These are phyloP conservation scores for Aspergillus ruber DNA, from an alignment of 2,329 filamentous ascomycete species.

Conservation along the genomic window DNA sequence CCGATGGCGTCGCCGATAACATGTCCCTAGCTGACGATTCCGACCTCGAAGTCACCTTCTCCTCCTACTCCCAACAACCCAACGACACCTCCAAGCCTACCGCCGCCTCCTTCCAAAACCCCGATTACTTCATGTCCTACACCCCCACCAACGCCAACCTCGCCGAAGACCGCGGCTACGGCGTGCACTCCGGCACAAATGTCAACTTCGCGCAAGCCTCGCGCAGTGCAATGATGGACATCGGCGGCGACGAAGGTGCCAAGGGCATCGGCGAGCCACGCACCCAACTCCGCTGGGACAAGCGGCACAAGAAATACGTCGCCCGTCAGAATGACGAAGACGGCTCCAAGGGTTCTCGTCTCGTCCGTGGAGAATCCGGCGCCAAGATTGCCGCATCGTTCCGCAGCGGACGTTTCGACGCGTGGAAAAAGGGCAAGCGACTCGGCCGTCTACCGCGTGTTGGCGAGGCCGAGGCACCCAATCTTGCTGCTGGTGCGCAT, in stretches of 20 bases:
- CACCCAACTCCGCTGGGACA: slow-evolving; percentile 87
- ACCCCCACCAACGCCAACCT: slow-evolving; percentile 72
- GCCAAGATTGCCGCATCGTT: slow-evolving; percentile 95
- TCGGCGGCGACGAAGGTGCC: slow-evolving; percentile 75
- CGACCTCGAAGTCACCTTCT: slow-evolving; percentile 65
- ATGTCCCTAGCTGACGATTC: slow-evolving; percentile 56
- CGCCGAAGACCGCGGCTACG: slow-evolving; percentile 86
- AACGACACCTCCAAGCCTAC: slow-evolving; percentile 49
- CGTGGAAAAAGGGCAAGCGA: slow-evolving; percentile 82
- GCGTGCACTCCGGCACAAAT: slow-evolving; percentile 73
- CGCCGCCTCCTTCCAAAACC: slow-evolving; percentile 63
- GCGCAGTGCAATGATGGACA: slow-evolving; percentile 83
- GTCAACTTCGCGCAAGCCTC: slow-evolving; percentile 82
- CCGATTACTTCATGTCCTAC: slow-evolving; percentile 95
- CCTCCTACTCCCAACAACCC: slow-evolving; percentile 50
- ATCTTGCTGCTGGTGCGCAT: slow-evolving; percentile 23
- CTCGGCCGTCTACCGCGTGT: slow-evolving; percentile 71
- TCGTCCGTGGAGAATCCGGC: slow-evolving; percentile 83
- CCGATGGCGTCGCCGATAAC: slow-evolving; percentile 35
- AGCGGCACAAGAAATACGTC: slow-evolving; percentile 94
- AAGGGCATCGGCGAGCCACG: slow-evolving; percentile 73
- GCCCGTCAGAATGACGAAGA: slow-evolving; percentile 88
- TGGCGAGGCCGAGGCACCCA: slow-evolving; percentile 66
- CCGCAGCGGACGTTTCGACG: slow-evolving; percentile 87
- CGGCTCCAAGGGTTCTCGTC: slow-evolving; percentile 67